A percentile compares a stretch with the other conserved stretches of the same genome.
phyloP scores from a whole-genome alignment of 2,329 filamentous ascomycete species.

The Sporothrix brunneoviolacea region DNA sequence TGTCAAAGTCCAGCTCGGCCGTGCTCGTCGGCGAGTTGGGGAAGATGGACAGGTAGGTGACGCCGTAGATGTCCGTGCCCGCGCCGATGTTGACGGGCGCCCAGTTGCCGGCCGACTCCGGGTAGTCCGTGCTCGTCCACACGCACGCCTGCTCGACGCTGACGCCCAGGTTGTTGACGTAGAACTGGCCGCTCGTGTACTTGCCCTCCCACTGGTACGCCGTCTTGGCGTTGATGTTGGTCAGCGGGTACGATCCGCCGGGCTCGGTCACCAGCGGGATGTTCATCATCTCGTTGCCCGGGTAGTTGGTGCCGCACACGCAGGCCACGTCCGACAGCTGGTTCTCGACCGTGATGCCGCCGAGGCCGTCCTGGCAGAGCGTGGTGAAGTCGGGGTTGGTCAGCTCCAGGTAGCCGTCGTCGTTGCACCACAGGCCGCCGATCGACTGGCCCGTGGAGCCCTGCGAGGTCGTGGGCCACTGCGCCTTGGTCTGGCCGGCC shows the following conservation, averaged over 20 bases:
- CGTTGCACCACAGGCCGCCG: constrained; percentile 78
- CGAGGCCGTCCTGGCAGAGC: constrained; percentile 69
- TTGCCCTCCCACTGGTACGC: constrained; percentile 76
- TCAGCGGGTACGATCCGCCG: constrained; percentile 56
- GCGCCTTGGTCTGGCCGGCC: constrained; percentile 83
- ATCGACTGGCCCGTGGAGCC: constrained; percentile 76
- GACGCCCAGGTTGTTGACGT: constrained; percentile 79
- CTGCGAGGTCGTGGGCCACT: constrained; percentile 71
- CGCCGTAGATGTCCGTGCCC: constrained; percentile 56
- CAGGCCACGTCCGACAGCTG: constrained; percentile 59
- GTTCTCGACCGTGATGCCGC: constrained; percentile 69
- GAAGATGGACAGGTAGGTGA: constrained; percentile 77
- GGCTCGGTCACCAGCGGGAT: constrained; percentile 62
- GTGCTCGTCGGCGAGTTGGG: constrained; percentile 71
- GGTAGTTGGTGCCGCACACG: constrained; percentile 94
- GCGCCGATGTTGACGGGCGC: constrained; percentile 81
- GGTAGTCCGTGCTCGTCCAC: constrained; percentile 53
- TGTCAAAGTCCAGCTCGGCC: constrained; percentile 67
- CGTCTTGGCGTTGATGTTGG: constrained; percentile 62
- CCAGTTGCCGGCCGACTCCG: constrained; percentile 68
- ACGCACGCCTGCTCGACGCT: constrained; percentile 61
- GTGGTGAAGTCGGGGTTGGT: constrained; percentile 61
- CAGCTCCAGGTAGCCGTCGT: constrained; percentile 64
- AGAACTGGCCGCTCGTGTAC: constrained; percentile 87
- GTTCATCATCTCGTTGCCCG: constrained; percentile 82